Base-by-base conservation (phyloP, 257 asterid species). In the Jacaranda copaia region DNA sequence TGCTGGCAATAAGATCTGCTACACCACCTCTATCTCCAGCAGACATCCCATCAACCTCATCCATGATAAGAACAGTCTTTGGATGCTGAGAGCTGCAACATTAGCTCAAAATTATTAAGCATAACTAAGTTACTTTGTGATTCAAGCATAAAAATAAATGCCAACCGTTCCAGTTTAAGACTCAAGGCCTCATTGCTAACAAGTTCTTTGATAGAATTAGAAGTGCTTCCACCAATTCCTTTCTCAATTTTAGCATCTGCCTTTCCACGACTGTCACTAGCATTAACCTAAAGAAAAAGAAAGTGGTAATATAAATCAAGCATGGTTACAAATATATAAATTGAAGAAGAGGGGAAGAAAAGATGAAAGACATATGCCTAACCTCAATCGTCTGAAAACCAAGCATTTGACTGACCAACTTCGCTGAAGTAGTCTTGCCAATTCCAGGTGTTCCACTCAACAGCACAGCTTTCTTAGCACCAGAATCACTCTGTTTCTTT, bases 11-110 rank as follows among this genome's bases (percentile, higher is more conserved):
- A 76, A 96, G 97, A 90, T 96, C 99, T 42, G 97, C 95, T 62
- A 93, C 96, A 74, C 99, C 99, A 62, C 99, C 99, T 85, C 99
- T 90, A 82, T 96, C 99, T 73, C 99, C 99, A 83, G 92, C 99
- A 79, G 99, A 93, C 98, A 96, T 96, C 68, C 99, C 99, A 51
- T 96, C 99, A 85, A 96, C 99, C 85, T 96, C 99, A 83, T 96
- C 99, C 99, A 96, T 96, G 36, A 96, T 91, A 74, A 96, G 92
- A 80, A 96, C 98, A 70, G 96, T 87, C 82, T 90, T 96, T 39
- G 68, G 88, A 80, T 77, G 90, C 63, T 86, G 89, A 72, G 90
- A 83, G 72, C 99, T 95, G 93, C 74, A 93, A 81, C 42, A 79
- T 57, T 12, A 65, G 60, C 71, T 13, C 67, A 78, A 64, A 74